Conservation (phyloP, 768 basidiomycete species). For the Crucibulum laeve region DNA sequence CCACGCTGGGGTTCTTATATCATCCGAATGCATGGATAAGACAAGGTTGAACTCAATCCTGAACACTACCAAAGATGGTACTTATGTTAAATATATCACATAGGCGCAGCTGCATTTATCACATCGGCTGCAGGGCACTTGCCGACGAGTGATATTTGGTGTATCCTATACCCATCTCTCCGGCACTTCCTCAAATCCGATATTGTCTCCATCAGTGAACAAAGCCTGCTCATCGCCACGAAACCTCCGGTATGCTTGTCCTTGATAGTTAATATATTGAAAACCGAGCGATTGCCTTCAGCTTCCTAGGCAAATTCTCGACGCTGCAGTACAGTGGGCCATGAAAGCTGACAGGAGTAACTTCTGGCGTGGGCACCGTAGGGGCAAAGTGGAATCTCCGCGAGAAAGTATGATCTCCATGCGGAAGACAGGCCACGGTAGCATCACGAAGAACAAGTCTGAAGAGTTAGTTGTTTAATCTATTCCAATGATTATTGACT, state of each 20-base stretch:
- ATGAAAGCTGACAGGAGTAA: conserved; percentile 74
- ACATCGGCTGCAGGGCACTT: conserved; percentile 81
- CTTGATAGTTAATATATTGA: neutral
- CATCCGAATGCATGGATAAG: conserved; percentile 97
- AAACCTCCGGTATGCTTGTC: conserved; percentile 65
- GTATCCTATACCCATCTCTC: conserved; percentile 90
- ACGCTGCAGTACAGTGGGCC: conserved; percentile 86
- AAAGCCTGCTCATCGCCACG: conserved; percentile 68
- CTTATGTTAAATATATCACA: neutral
- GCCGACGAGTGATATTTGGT: conserved; percentile 90
- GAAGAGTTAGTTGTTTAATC: conserved; percentile 60
- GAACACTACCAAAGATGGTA: neutral
- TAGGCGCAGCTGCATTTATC: conserved; percentile 86
- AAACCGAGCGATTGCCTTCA: conserved; percentile 28
- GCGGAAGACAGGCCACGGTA: conserved; percentile 40
- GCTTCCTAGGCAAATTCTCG: conserved; percentile 67
- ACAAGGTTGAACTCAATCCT: conserved; percentile 54
- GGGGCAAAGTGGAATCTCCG: conserved; percentile 55
- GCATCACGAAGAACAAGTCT: conserved; percentile 50
- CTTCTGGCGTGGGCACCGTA: conserved; percentile 69
- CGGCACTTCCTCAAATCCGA: conserved; percentile 85
- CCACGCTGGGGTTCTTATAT: conserved; percentile 83
- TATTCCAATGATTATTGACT: neutral
- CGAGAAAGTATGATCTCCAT: conserved; percentile 68
- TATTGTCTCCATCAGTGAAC: conserved; percentile 67